A percentile compares a stretch with the other conserved stretches of the same genome.
These are phyloP conservation scores for Lepidopterella palustris DNA, from an alignment of 495 filamentous ascomycete species.

Conservation along the genomic window DNA sequence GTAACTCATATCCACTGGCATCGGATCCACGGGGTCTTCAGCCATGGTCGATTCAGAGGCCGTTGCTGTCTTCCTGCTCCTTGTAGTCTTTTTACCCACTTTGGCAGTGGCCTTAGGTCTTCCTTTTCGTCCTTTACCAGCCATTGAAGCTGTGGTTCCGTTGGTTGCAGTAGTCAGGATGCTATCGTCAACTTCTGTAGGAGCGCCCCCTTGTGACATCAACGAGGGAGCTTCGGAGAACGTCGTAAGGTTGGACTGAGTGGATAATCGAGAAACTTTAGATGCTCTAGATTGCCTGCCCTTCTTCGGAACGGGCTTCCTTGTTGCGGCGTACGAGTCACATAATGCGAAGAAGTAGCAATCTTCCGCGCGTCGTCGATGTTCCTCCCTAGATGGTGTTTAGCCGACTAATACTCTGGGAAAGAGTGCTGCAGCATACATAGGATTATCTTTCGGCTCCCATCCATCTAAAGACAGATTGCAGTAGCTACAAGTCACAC, in stretches of 20 bases:
- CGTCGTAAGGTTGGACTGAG: constrained; percentile 46
- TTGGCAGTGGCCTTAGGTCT: constrained; percentile 23
- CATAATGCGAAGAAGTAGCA: constrained; percentile 73
- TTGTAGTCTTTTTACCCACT: constrained; percentile 39
- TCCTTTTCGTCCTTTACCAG: constrained; percentile 39
- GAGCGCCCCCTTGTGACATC: constrained; percentile 33
- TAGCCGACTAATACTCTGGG: background rate
- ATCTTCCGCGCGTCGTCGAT: constrained; percentile 65
- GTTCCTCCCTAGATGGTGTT: constrained; percentile 61
- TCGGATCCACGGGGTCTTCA: background rate
- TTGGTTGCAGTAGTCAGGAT: constrained; percentile 53
- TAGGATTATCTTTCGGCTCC: constrained; percentile 84
- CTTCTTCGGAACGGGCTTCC: constrained; percentile 17
- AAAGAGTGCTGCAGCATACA: constrained; percentile 45
- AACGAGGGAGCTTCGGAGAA: constrained; percentile 48
- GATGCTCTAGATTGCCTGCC: constrained; percentile 37
- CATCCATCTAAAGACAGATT: constrained; percentile 78
- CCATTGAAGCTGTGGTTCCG: constrained; percentile 45
- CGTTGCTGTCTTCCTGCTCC: constrained; percentile 2
- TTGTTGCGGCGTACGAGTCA: constrained; percentile 36
- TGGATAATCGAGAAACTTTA: constrained; percentile 49
- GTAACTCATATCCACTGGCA: background rate
- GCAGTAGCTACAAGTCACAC: constrained; percentile 85
- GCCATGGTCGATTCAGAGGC: background rate
- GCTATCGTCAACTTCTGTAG: constrained; percentile 62